A percentile compares a stretch with the other conserved stretches of the same genome.
These are phyloP conservation scores for Microbotryomycetes sp. DNA, from an alignment of 1,284 basidiomycete species.

Conservation along the genomic window DNA sequence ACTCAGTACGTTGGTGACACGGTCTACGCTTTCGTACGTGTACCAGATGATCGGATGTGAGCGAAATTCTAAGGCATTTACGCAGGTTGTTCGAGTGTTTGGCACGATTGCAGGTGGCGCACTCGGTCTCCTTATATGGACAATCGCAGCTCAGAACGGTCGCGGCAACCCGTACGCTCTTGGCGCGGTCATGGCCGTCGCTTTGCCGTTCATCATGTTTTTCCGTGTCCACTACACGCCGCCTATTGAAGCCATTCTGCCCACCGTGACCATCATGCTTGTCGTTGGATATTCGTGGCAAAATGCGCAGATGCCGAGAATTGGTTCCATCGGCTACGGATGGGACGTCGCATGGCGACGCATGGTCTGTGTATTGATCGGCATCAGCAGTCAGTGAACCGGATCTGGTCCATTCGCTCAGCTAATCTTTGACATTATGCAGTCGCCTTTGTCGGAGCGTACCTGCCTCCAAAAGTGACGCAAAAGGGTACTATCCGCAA, in stretches of 20 bases:
- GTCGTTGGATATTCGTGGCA: conserved; percentile 29
- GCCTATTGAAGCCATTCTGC: conserved; percentile 64
- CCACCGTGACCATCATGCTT: conserved; percentile 48
- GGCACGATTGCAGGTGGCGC: conserved; percentile 42
- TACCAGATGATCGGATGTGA: too few relatives aligned
- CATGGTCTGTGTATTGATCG: conserved; percentile 8
- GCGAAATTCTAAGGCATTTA: conserved; percentile 22
- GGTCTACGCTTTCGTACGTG: conserved; percentile 30
- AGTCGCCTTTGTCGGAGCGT: conserved; percentile 21
- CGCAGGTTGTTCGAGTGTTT: conserved; percentile 29
- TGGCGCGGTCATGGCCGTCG: conserved; percentile 59
- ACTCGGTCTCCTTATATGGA: conserved; percentile 64
- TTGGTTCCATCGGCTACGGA: conserved; percentile 40
- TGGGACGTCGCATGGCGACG: conserved; percentile 47
- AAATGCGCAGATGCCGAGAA: conserved; percentile 37
- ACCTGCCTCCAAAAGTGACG: conserved; percentile 15
- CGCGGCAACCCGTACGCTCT: conserved; percentile 66
- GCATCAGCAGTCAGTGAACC: background rate
- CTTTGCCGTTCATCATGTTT: conserved; percentile 55
- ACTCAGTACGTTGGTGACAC: conserved; percentile 37
- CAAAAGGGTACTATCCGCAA: conserved; percentile 27
- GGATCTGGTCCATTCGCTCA: background rate
- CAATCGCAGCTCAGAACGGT: conserved; percentile 42
- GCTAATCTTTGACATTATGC: conserved; percentile 3
- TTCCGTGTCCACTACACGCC: conserved; percentile 65